Evolutionary conservation across 2,329 filamentous ascomycete genomes (phyloP).

Genomic region (Graphium sp.): DNA sequence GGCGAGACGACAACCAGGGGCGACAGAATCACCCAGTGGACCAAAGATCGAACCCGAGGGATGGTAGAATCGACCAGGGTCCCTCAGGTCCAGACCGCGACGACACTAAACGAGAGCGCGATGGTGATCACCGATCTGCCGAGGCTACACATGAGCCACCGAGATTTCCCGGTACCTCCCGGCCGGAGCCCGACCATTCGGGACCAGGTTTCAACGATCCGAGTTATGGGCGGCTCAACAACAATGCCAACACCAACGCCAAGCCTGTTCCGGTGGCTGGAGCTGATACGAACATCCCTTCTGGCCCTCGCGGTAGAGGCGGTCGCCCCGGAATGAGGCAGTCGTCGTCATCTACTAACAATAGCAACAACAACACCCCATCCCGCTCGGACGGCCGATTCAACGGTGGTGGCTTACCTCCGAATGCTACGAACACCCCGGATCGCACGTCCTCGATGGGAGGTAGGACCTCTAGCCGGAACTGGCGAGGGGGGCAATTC

Average conservation of each 20-base stretch:
- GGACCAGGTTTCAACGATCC: slow-evolving; percentile 37
- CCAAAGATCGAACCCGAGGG: slow-evolving; percentile 13
- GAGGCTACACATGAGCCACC: too few relatives aligned
- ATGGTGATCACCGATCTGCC: too few relatives aligned
- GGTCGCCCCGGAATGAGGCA: slow-evolving; percentile 21
- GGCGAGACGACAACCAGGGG: slow-evolving; percentile 27
- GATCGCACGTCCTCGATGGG: slow-evolving; percentile 25
- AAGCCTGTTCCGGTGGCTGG: too few relatives aligned
- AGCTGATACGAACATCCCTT: slow-evolving; percentile 30
- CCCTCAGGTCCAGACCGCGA: slow-evolving; percentile 12
- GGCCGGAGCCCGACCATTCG: slow-evolving; percentile 31
- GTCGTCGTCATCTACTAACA: slow-evolving; percentile 14
- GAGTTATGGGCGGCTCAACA: slow-evolving; percentile 44
- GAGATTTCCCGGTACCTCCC: slow-evolving; percentile 9
- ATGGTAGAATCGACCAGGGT: slow-evolving; percentile 16
- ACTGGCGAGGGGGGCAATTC: slow-evolving; percentile 15
- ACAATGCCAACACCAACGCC: too few relatives aligned
- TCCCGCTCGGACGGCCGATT: slow-evolving; percentile 24
- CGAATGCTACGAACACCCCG: too few relatives aligned
- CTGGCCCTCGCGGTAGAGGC: slow-evolving; percentile 37
- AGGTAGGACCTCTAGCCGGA: too few relatives aligned
- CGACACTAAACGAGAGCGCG: slow-evolving; percentile 22
- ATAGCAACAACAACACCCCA: too few relatives aligned
- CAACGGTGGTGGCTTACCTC: too few relatives aligned
- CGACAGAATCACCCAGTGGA: slow-evolving; percentile 21